Evolutionary conservation across 306 rosid species (phyloP), one percentile per base, ranked within the genome.

Genomic region (Calophaca sinica): DNA sequence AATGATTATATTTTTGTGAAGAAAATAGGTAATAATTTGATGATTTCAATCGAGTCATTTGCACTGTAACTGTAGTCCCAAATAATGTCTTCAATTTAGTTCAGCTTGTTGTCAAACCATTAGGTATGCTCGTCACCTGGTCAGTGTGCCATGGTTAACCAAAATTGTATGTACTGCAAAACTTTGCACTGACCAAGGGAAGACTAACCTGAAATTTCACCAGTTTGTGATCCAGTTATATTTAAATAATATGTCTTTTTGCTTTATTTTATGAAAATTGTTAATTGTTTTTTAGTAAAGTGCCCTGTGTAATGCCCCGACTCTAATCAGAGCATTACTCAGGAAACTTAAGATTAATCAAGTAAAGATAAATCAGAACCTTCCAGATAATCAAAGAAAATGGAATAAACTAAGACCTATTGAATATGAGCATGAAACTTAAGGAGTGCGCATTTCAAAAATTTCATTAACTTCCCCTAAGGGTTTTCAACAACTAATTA

Each of bases 61-160:
- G 15, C 32, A 29, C 8, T 39, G 41, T 4, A 61, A 45, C 55
- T 50, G 2, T 11, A 50, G 9, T 50, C 26, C 55, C 55, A 9
- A 8, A 5, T 46, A 46, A 46, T 46, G 52, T 45, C 7, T 61
- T 20, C 49, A 32, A n/a, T 39, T 33, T 42, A 29, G 7, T 38
- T 45, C 29, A 10, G 31, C 38, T 44, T 55, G 78, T 6, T 7
- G 26, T 68, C 58, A 52, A 76, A 57, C 41, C 68, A 32, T 67
- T 66, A 32, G 15, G 41, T 44, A 9, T n/a, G n/a, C n/a, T n/a
- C n/a, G n/a, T n/a, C n/a, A n/a, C n/a, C n/a, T n/a, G n/a, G n/a
- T n/a, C n/a, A n/a, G n/a, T 46, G 51, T 46, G 14, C 51, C n/a
- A 15, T 20, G 32, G 31, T 15, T 52, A 52, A 15, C 32, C 15